Evolutionary conservation across 2,329 filamentous ascomycete genomes (phyloP).

Genomic region (Ophiocordyceps camponoti-floridani): DNA sequence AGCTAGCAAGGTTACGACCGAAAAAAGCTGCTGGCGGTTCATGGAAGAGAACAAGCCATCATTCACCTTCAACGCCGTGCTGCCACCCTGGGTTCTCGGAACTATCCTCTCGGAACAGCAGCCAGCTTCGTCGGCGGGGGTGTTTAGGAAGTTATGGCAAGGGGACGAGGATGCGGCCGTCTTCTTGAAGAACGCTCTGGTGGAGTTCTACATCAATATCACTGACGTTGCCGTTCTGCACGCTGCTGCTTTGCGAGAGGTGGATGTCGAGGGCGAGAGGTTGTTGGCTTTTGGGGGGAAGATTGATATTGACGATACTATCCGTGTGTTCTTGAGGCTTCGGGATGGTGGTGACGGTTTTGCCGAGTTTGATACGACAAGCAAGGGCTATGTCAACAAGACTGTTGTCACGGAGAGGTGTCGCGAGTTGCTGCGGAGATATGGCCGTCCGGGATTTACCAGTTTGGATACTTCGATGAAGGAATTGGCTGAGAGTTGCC

Average conservation of each 20-base stretch:
- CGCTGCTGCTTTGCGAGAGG: constrained; percentile 8
- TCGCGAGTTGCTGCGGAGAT: neutral
- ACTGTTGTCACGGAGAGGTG: no score
- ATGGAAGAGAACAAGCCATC: constrained; percentile 12
- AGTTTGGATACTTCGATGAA: neutral
- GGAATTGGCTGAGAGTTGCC: neutral
- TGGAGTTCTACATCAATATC: constrained; percentile 6
- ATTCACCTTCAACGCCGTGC: constrained; percentile 9
- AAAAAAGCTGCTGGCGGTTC: constrained; percentile 18
- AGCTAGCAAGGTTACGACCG: constrained; percentile 16
- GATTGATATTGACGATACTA: constrained; percentile 6
- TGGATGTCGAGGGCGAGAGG: constrained; percentile 7
- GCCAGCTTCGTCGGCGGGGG: neutral
- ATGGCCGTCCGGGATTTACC: neutral
- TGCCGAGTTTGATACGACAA: no score
- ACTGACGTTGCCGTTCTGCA: constrained; percentile 9
- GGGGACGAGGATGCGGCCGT: neutral
- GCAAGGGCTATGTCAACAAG: no score
- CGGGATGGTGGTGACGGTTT: neutral
- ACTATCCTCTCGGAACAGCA: neutral
- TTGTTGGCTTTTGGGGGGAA: constrained; percentile 7
- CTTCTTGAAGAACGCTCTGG: neutral
- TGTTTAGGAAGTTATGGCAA: constrained; percentile 1
- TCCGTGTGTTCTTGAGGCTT: neutral
- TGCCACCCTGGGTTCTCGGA: constrained; percentile 5